Evolutionary conservation across 768 basidiomycete species (phyloP).

Genomic region (Russula sp.): DNA sequence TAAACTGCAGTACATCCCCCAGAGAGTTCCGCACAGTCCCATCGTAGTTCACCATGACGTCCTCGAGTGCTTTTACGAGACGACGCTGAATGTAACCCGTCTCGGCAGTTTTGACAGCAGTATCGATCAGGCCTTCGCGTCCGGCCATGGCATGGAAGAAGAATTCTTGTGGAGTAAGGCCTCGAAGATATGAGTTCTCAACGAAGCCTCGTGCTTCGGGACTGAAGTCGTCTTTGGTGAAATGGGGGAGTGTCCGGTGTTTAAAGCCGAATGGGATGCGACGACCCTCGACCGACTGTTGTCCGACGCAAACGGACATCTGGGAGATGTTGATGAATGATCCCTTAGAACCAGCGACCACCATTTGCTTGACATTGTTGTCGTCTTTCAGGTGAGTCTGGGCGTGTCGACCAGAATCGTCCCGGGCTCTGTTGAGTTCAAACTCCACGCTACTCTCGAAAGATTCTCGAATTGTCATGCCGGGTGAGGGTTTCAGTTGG

Average conservation of each 20-base stretch:
- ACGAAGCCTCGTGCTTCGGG: slow-evolving; percentile 98
- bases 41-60: slow-evolving; percentile 96
- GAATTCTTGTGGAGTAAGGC: slow-evolving; percentile 95
- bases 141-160: slow-evolving; percentile 99
- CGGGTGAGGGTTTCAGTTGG: slow-evolving; percentile 80
- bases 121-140: slow-evolving; percentile 98
- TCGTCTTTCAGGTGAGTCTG: slow-evolving; percentile 97
- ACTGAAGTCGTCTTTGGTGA: slow-evolving; percentile 97
- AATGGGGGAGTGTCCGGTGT: slow-evolving; percentile 94
- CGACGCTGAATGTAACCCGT: slow-evolving; percentile 99
- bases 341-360: slow-evolving; percentile 97
- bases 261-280: slow-evolving; percentile 98
- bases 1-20: slow-evolving; percentile 92
- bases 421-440: slow-evolving; percentile 91
- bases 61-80: slow-evolving; percentile 95
- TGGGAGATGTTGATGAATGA: slow-evolving; percentile 99
- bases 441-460: slow-evolving; percentile 91
- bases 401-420: slow-evolving; percentile 91
- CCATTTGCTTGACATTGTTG: slow-evolving; percentile 99
- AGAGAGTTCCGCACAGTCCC: slow-evolving; percentile 97
- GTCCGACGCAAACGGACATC: slow-evolving; percentile 99
- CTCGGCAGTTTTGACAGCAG: slow-evolving; percentile 98
- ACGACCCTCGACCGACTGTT: slow-evolving; percentile 96
- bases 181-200: slow-evolving; percentile 96
- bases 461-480: slow-evolving; percentile 99